A percentile compares a stretch with the other conserved stretches of the same genome.
Conservation (phyloP, 805 yeast species). For the Candida hungchunana region DNA sequence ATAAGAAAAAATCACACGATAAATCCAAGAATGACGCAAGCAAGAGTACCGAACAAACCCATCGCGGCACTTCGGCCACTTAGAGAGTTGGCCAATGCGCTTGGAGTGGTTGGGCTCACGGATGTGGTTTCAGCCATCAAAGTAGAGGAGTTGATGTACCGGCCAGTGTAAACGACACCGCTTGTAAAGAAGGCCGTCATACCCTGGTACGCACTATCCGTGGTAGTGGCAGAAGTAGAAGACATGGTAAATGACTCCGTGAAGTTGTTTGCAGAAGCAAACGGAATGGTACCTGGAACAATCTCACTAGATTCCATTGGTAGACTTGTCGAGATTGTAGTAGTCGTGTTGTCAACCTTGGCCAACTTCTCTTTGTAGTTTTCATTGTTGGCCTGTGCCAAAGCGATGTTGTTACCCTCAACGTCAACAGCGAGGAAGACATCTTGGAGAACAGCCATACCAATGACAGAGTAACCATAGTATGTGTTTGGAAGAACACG, state of each 20-base stretch:
- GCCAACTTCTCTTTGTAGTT: constrained; percentile 6
- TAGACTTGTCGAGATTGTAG: constrained; percentile 2
- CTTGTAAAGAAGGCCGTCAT: constrained; percentile 14
- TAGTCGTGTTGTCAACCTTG: constrained; percentile 4
- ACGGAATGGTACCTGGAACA: constrained; percentile 45
- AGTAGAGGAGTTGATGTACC: constrained; percentile 7
- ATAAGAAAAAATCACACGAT: constrained; percentile 1
- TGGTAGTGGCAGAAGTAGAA: neutral
- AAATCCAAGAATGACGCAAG: constrained; percentile 6
- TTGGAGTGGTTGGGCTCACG: neutral
- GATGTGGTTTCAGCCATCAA: neutral
- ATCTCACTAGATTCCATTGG: constrained; percentile 27
- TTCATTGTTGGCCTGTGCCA: constrained; percentile 45
- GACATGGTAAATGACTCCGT: constrained; percentile 17
- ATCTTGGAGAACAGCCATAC: constrained; percentile 50
- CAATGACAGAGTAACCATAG: constrained; percentile 51
- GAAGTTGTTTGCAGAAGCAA: constrained; percentile 36
- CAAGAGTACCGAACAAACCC: constrained; percentile 2
- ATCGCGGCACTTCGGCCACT: neutral
- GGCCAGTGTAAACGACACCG: constrained; percentile 19
- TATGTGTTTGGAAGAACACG: constrained; percentile 43
- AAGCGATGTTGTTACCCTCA: constrained; percentile 49
- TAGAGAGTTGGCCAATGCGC: neutral
- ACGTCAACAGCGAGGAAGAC: constrained; percentile 62
- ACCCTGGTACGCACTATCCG: constrained; percentile 4